Base-by-base conservation (phyloP, 164 flowering plant genomes). In the Umbilicus rupestris region DNA sequence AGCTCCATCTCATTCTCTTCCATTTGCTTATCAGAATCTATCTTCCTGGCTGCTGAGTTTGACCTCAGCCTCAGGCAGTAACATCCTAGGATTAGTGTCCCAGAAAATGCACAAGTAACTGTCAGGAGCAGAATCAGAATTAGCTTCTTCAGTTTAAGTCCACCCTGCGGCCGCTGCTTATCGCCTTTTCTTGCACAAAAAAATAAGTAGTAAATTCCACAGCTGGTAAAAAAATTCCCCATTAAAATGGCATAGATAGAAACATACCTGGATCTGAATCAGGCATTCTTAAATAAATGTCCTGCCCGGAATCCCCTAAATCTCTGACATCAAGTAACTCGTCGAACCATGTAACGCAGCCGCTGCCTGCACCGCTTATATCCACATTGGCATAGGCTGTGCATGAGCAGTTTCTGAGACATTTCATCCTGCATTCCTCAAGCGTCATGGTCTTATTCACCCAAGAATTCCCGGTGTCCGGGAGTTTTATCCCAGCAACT, bases 331-430 rank as follows among this genome's bases (percentile, higher is more conserved):
- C 83, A 20, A 79, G 70, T 11, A 83, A 63, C 19, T 74, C 79
- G 8, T 68, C 71, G 31, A 65, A 77, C 85, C 83, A 84, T 1
- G 73, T 6, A 47, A 63, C 44, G 20, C 87, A 84, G 2, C 80
- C 85, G 46, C 70, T 72, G 1, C 81, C 81, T 37, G 65, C 66
- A 31, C 72, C 78, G 19, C 33, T 71, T 9, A 73, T 60, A 22
- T 77, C 46, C 22, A 69, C 60, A 30, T 45, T 68, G 0, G 79
- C 64, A 59, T 73, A 76, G 10, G 75, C 78, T 3, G 44, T 30
- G 60, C 81, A 78, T 17, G 78, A 75, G 37, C 81, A 76, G 22
- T 76, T 73, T 45, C 52, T 41, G 75, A 73, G 68, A 73, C 85
- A 84, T 39, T 29, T 24, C 0, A 8, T 39, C 39, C 37, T 20